These are phyloP conservation scores for Trapa bicornis DNA, from an alignment of 345 rosid genomes.

Conservation along the genomic window DNA sequence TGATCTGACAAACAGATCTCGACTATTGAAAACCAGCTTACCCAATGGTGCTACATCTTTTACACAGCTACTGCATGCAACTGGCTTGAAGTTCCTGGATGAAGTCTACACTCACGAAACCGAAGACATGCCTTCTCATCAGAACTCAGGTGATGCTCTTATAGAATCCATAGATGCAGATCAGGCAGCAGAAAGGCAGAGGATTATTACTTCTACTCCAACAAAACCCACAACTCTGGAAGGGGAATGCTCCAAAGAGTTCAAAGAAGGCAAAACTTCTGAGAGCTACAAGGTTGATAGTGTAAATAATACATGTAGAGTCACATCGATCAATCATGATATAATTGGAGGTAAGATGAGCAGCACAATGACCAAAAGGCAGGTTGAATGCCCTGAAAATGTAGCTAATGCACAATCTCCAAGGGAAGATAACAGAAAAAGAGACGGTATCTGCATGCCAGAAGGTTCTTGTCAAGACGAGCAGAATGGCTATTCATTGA, in stretches of 20 bases:
- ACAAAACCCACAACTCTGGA: constrained; percentile 11
- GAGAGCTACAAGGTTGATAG: constrained; percentile 14
- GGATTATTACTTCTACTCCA: constrained; percentile 13
- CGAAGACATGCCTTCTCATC: constrained; percentile 13
- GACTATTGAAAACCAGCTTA: constrained; percentile 10
- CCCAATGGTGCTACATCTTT: constrained; percentile 23
- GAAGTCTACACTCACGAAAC: constrained; percentile 18
- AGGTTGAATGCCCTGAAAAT: constrained; percentile 15
- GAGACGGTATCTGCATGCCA: constrained; percentile 6
- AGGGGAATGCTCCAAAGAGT: constrained; percentile 18
- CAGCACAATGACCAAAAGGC: constrained; percentile 14
- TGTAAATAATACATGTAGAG: constrained; percentile 10
- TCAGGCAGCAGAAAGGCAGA: constrained; percentile 10
- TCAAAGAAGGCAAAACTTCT: constrained; percentile 19
- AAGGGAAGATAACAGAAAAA: constrained; percentile 22
- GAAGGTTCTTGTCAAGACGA: constrained; percentile 18
- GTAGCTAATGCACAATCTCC: constrained; percentile 13
- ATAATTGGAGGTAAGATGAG: constrained; percentile 15
- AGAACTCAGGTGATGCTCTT: constrained; percentile 17
- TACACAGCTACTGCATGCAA: constrained; percentile 44
- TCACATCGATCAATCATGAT: constrained; percentile 13
- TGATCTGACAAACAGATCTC: constrained; percentile 12
- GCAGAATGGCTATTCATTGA: constrained; percentile 10
- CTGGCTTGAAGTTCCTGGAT: constrained; percentile 23
- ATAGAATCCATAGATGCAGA: constrained; percentile 10